Evolutionary conservation across 257 asterid genomes (phyloP).

Genomic region (Solanum ahanhuiri): DNA sequence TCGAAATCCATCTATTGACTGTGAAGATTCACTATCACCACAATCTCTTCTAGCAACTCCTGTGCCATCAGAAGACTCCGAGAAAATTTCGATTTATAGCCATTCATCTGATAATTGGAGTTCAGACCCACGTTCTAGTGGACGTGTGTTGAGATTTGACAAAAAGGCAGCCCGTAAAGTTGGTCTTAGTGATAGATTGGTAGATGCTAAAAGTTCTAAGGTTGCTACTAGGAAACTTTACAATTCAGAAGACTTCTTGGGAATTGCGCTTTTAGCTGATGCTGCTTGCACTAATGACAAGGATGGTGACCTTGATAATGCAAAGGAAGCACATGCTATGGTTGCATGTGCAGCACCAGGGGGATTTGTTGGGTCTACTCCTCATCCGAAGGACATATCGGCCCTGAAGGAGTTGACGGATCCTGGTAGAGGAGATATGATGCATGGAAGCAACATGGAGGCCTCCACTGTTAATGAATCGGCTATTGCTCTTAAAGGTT

Average conservation of each 20-base stretch:
- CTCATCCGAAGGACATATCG: constrained; percentile 5
- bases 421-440: constrained; percentile 7
- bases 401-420: constrained; percentile 10
- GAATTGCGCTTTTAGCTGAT: constrained; percentile 71
- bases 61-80: constrained; percentile 41
- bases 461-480: constrained; percentile 9
- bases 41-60: constrained; percentile 19
- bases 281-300: constrained; percentile 50
- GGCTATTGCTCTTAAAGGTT: constrained; percentile 16
- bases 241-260: constrained; percentile 54
- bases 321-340: constrained; percentile 20
- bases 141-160: constrained; percentile 13
- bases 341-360: constrained; percentile 21
- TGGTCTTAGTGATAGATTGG: constrained; percentile 10
- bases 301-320: constrained; percentile 25
- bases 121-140: neutral
- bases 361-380: constrained; percentile 16
- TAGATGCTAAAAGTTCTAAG: constrained; percentile 8
- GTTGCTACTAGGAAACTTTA: constrained; percentile 11
- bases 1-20: constrained; percentile 9
- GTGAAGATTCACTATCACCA: constrained; percentile 23
- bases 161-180: constrained; percentile 8
- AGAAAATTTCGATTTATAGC: constrained; percentile 21
- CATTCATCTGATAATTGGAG: constrained; percentile 22
- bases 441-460: constrained; percentile 11